Evolutionary conservation across 176 grass and related monocot species (phyloP).

Genomic region (Paspalum notatum): DNA sequence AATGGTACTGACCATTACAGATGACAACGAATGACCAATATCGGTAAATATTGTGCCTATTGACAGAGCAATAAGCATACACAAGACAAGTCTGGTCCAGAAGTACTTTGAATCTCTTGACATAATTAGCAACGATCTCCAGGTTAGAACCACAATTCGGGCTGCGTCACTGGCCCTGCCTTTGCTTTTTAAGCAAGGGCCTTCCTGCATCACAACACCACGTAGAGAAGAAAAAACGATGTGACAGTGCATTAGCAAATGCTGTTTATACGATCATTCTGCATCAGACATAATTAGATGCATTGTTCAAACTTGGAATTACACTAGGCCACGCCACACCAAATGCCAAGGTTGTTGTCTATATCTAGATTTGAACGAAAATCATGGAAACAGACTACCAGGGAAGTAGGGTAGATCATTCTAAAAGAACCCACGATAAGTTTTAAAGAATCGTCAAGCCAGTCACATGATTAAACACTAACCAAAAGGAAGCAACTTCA

Average conservation of each 20-base stretch:
- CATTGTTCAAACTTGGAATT: conserved; percentile 18
- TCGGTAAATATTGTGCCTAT: conserved; percentile 77
- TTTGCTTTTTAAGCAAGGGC: conserved; percentile 79
- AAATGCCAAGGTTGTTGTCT: background rate
- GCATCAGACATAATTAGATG: background rate
- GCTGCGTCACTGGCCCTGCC: conserved; percentile 66
- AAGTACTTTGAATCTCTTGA: conserved; percentile 95
- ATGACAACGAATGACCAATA: conserved; percentile 87
- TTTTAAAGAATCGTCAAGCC: background rate
- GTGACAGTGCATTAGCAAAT: background rate
- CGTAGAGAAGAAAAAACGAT: background rate
- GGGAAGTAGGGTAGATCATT: background rate
- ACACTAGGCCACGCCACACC: background rate
- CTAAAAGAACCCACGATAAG: background rate
- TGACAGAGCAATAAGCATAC: conserved; percentile 75
- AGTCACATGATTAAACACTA: background rate
- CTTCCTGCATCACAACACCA: conserved; percentile 68
- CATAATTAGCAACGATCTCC: conserved; percentile 94
- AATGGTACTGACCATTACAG: conserved; percentile 69
- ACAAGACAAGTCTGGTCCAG: conserved; percentile 82
- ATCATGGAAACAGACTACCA: background rate
- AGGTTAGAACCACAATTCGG: conserved; percentile 72
- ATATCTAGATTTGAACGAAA: background rate
- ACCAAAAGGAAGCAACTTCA: background rate
- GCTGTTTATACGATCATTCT: background rate